Percentiles rank a stretch among this genome's conserved stretches.
Conservation (phyloP, 192 early-diverging fungal genomes). For the Coemansia sp. region DNA sequence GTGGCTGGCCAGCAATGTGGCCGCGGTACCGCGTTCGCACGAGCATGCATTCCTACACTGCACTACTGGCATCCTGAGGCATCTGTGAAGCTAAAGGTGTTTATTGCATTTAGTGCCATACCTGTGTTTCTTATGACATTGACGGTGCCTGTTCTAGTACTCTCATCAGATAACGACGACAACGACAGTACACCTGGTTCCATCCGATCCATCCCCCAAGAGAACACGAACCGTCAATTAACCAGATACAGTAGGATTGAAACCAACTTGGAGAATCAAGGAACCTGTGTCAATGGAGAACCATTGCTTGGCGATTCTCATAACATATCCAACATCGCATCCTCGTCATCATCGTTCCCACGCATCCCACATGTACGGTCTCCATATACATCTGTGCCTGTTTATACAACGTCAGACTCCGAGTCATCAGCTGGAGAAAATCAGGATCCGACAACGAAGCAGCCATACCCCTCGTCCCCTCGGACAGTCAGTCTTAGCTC, state of each 20-base stretch:
- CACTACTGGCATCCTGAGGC: slow-evolving; percentile 40
- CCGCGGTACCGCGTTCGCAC: slow-evolving; percentile 12
- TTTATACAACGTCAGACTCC: not conserved
- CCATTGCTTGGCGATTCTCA: not conserved
- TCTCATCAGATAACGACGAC: not conserved
- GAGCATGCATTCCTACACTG: slow-evolving; percentile 40
- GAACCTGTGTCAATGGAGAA: not conserved
- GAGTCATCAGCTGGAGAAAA: not conserved
- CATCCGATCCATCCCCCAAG: not conserved
- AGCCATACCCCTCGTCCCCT: not conserved
- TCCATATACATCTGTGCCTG: not conserved
- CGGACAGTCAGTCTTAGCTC: not conserved
- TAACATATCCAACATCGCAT: not conserved
- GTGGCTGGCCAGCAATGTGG: not conserved
- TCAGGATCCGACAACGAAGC: not conserved
- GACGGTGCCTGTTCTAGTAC: slow-evolving; percentile 42
- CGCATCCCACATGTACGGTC: not conserved
- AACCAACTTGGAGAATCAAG: not conserved
- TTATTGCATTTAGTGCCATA: slow-evolving; percentile 45
- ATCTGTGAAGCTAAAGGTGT: slow-evolving; percentile 20
- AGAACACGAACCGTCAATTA: not conserved
- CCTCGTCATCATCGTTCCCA: too few species aligned
- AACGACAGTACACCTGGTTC: not conserved
- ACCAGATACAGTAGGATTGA: not conserved
- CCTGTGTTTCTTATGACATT: slow-evolving; percentile 50